Percentiles rank a stretch among this genome's conserved stretches.
These are phyloP conservation scores for Roridomyces roridus DNA, from an alignment of 768 basidiomycete species.

Conservation along the genomic window DNA sequence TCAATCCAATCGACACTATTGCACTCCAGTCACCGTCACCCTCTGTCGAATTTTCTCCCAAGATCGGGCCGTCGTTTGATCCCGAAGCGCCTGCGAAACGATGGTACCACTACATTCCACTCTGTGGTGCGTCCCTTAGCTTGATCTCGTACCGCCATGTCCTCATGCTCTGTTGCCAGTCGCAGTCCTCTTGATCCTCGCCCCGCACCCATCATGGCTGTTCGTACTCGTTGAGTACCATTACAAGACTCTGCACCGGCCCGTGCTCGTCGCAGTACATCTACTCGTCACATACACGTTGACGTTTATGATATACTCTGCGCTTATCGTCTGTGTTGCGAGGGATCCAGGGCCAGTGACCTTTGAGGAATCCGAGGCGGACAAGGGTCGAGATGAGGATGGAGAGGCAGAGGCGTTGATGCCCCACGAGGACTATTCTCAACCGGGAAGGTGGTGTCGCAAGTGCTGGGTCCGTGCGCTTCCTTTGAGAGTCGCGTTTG, in stretches of 20 bases:
- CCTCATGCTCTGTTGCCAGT: constrained; percentile 33
- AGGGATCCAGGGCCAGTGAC: constrained; percentile 78
- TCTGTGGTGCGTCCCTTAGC: constrained; percentile 49
- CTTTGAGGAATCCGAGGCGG: constrained; percentile 27
- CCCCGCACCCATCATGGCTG: constrained; percentile 78
- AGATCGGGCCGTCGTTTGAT: constrained; percentile 26
- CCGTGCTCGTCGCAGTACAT: constrained; percentile 56
- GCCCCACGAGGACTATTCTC: constrained; percentile 54
- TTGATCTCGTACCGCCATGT: constrained; percentile 29
- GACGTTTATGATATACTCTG: constrained; percentile 71
- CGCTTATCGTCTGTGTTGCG: constrained; percentile 72
- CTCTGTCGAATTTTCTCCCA: constrained; percentile 24
- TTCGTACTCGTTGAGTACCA: constrained; percentile 73
- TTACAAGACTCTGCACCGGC: constrained; percentile 56
- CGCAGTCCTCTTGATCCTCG: constrained; percentile 61
- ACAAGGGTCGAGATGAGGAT: constrained; percentile 35
- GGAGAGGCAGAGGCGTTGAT: constrained; percentile 69
- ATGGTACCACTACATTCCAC: constrained; percentile 66
- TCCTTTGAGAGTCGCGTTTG: background rate
- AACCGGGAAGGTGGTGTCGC: constrained; percentile 74
- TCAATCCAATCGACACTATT: constrained; percentile 25
- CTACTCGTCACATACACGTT: constrained; percentile 66
- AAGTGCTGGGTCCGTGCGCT: constrained; percentile 65
- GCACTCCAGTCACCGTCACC: constrained; percentile 15
- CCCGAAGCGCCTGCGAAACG: constrained; percentile 45